Base-by-base conservation (phyloP, 2,329 filamentous ascomycete species). In the Fusarium praegraminearum region DNA sequence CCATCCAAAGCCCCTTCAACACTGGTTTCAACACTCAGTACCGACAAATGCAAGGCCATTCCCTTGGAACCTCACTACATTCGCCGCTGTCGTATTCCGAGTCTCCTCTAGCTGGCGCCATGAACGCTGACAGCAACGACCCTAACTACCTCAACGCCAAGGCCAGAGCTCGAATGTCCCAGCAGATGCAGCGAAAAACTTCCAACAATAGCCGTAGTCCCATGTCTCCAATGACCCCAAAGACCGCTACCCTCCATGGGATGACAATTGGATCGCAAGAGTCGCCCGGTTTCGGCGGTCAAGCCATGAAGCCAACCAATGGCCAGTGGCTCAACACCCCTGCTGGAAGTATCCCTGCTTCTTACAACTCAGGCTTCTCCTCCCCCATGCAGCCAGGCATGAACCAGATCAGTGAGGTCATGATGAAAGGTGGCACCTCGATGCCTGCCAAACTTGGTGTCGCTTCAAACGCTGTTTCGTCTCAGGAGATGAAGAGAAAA, bases 401-500 rank as follows among this genome's bases (percentile, higher is more conserved):
- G 77, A 87, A 91, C 20, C 93, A 94, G 70, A 97, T 98, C 73
- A 92, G 92, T 20, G 94, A 97, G 76, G 92, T 98, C 54, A 87
- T 99, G 77, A 90, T 94, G 77, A 93, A 93, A 77, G 94, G 93
- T 63, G 92, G 93, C 74, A 92, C 92, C 36, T 98, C 95, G 1
- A 90, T 98, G 83, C 95, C 95, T 3, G 87, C 93, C 35, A 98
- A 98, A 82, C 90, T 98, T 53, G 87, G 86, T 56, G 84, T 78
- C n/a, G 78, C 79, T 36, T 76, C 82, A 18, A 78, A 78, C 40
- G 83, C 84, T 18, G 85, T 91, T 54, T 93, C 96, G 57, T 91
- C 93, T 1, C 94, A 97, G 76, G 96, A 98, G 78, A 94, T 94
- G 75, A 98, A 98, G 87, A 89, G 94, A 73, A 93, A 95, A 79